A percentile compares a stretch with the other conserved stretches of the same genome.
phyloP scores from a whole-genome alignment of 345 rosid species.

The Salix viminalis region DNA sequence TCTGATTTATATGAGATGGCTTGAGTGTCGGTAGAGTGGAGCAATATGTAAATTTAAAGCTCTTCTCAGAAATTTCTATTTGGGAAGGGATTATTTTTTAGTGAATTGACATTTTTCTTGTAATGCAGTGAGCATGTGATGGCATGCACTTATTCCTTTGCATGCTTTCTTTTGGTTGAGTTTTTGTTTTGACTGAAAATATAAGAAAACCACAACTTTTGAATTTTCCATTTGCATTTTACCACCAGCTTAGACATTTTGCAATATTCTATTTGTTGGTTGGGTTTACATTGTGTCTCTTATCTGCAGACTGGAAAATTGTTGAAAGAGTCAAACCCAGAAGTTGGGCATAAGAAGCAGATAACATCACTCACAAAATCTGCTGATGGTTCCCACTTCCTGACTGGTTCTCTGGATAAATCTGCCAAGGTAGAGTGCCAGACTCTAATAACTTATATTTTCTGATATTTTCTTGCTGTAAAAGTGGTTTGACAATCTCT shows the following conservation, averaged over 20 bases:
- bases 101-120: background rate
- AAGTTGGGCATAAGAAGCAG: conserved; percentile 76
- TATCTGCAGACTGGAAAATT: conserved; percentile 71
- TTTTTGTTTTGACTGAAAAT: background rate
- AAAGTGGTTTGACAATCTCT: conserved; percentile 1
- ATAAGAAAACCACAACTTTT: background rate
- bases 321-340: conserved; percentile 60
- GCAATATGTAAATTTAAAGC: background rate
- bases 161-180: background rate
- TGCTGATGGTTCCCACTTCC: conserved; percentile 76
- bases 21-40: background rate
- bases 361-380: conserved; percentile 79
- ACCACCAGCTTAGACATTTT: background rate
- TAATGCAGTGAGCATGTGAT: background rate
- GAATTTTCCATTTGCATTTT: background rate
- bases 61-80: background rate
- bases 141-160: background rate
- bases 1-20: background rate
- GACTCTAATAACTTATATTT: background rate
- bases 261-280: background rate
- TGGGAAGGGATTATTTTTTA: background rate
- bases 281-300: background rate
- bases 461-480: background rate
- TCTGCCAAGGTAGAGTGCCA: conserved; percentile 69
- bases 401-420: conserved; percentile 89